Conservation (phyloP, 768 basidiomycete species). For the Boletus bicolor region DNA sequence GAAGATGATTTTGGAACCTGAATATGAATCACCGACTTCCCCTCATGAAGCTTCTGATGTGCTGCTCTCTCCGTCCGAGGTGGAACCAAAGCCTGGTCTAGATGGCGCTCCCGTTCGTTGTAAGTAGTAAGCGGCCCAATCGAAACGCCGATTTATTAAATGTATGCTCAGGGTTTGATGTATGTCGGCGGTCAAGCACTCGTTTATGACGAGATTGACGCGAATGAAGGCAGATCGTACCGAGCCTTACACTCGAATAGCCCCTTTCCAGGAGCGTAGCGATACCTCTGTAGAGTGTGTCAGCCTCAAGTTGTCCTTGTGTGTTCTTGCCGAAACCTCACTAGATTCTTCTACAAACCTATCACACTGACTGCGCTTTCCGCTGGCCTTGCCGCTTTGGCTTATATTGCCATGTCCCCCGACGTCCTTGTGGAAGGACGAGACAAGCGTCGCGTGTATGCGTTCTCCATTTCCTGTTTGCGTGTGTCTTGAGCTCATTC, state of each 20-base stretch:
- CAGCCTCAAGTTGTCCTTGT: neutral
- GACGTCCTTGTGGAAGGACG: slow-evolving; percentile 82
- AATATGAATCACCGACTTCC: slow-evolving; percentile 31
- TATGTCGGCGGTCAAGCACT: slow-evolving; percentile 41
- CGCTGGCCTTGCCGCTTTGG: slow-evolving; percentile 60
- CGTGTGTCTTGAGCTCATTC: slow-evolving; percentile 7
- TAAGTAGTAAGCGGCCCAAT: slow-evolving; percentile 40
- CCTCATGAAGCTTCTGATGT: slow-evolving; percentile 64
- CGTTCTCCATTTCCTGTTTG: neutral
- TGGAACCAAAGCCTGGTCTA: slow-evolving; percentile 70
- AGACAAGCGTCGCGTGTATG: slow-evolving; percentile 80
- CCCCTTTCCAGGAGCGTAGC: slow-evolving; percentile 78
- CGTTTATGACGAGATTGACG: slow-evolving; percentile 17
- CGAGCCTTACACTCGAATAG: slow-evolving; percentile 78
- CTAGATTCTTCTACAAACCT: slow-evolving; percentile 86
- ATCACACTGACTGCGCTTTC: slow-evolving; percentile 74
- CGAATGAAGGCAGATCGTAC: slow-evolving; percentile 68
- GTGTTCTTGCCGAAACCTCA: slow-evolving; percentile 3
- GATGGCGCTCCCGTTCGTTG: slow-evolving; percentile 77
- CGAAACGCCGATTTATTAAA: slow-evolving; percentile 2
- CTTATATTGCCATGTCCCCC: slow-evolving; percentile 79
- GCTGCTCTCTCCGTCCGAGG: slow-evolving; percentile 45
- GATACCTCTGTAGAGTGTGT: slow-evolving; percentile 81
- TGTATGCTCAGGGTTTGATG: slow-evolving; percentile 70
- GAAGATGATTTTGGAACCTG: slow-evolving; percentile 20